A percentile compares a stretch with the other conserved stretches of the same genome.
Evolutionary conservation across 2,329 filamentous ascomycete genomes (phyloP).

Genomic region (Colletotrichum cereale): DNA sequence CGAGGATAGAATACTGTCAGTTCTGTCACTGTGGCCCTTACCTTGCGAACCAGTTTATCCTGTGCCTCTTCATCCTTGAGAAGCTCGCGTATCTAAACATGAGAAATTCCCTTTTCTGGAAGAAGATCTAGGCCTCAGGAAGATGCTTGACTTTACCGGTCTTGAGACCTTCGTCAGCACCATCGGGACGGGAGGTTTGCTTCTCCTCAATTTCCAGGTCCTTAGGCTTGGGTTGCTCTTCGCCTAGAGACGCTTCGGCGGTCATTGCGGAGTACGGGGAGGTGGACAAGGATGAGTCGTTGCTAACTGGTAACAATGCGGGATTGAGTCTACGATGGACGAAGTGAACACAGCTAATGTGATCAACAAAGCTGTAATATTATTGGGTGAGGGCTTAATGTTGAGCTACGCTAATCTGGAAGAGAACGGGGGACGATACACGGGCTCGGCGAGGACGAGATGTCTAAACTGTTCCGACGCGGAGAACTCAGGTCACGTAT

Average conservation of each 20-base stretch:
- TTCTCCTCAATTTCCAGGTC: conserved; percentile 33
- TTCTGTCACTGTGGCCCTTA: neutral
- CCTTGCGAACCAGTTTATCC: conserved; percentile 37
- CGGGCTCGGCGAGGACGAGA: neutral
- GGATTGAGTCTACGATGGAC: conserved; percentile 6
- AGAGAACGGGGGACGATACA: neutral
- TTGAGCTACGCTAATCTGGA: neutral
- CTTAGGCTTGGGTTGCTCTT: conserved; percentile 16
- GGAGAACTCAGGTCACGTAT: neutral
- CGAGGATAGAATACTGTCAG: neutral
- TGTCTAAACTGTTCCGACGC: neutral
- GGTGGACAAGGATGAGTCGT: conserved; percentile 17
- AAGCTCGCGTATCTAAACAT: conserved; percentile 57
- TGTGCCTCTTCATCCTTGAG: conserved; percentile 54
- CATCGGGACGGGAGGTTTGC: conserved; percentile 7
- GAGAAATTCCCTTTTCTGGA: conserved; percentile 60
- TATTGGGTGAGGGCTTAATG: neutral
- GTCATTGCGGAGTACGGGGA: conserved; percentile 29
- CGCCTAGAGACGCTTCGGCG: conserved; percentile 22
- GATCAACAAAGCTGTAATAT: neutral
- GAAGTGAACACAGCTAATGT: conserved; percentile 3
- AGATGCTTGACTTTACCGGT: conserved; percentile 48
- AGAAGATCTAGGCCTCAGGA: conserved; percentile 62
- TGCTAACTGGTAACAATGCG: neutral
- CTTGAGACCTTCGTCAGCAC: conserved; percentile 22